A percentile compares a stretch with the other conserved stretches of the same genome.
These are phyloP conservation scores for Capsella rubella DNA, from an alignment of 441 rosid species.

Conservation along the genomic window DNA sequence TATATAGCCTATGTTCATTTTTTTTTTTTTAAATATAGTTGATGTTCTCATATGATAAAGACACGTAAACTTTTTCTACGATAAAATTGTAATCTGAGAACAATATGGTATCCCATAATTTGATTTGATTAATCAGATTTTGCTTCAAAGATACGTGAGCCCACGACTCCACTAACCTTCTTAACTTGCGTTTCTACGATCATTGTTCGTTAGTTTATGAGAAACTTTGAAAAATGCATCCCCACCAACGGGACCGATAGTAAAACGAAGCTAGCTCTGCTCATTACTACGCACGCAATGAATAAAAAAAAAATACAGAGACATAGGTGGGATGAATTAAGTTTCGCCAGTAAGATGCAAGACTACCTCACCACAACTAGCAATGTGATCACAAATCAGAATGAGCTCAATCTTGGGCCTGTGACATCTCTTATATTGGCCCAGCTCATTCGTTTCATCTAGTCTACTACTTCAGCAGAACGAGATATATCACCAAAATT, in stretches of 20 bases:
- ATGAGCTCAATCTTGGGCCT: constrained; percentile 11
- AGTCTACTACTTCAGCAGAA: neutral
- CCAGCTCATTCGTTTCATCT: neutral
- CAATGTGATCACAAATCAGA: no score
- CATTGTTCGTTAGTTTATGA: neutral
- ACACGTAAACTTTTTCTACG: constrained; percentile 18
- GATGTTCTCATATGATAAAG: constrained; percentile 16
- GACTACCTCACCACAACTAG: neutral
- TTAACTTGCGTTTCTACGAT: constrained; percentile 19
- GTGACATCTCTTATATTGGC: neutral
- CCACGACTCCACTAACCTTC: constrained; percentile 46
- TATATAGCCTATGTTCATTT: neutral
- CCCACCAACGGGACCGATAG: neutral
- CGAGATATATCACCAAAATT: neutral
- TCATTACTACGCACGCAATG: constrained; percentile 12
- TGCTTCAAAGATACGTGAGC: constrained; percentile 39
- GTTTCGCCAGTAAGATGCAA: neutral
- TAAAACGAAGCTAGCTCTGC: neutral
- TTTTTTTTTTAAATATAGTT: neutral
- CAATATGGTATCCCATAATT: constrained; percentile 27
- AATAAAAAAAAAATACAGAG: no score
- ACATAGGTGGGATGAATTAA: no score
- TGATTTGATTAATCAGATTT: constrained; percentile 13
- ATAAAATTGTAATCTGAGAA: neutral
- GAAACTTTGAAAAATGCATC: neutral